Evolutionary conservation across 2,329 filamentous ascomycete species (phyloP), one percentile per base, ranked within the genome.

Genomic region (Colletotrichum orbiculare): DNA sequence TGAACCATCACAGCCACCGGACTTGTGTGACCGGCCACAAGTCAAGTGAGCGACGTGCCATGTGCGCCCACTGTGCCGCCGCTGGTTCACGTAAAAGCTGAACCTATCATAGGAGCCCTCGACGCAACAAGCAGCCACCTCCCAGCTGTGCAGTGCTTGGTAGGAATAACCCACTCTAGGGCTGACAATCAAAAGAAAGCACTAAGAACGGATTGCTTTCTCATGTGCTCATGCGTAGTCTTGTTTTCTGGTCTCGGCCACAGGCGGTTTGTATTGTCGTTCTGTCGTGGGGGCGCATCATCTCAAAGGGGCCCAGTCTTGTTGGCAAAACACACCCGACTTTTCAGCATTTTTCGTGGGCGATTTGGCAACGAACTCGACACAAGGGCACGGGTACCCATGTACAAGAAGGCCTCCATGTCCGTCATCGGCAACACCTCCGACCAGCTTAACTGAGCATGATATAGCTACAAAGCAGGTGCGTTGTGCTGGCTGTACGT

Each of bases 41-140:
- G 63, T 71, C 69, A 68, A 75, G 73, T 75, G 72, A 76, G 74
- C 71, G 65, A 66, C 63, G 67, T 64, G 70, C 61, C 69, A 72
- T 73, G 73, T 73, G 70, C 43, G 65, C 71, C 60, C 64, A 67
- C 52, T 69, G 66, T 69, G 59, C 42, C 47, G 54, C 68, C 67
- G 63, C 46, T 59, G 54, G 54, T 56, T 37, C 34, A 65, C 48
- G 54, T 41, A 50, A 54, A 54, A 35, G 59, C 67, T 52, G 60
- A 68, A 67, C 69, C 70, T 69, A 67, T 68, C 64, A 64, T 53
- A 56, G 25, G 25, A 13, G 43, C 45, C 35, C 50, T 46, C 48
- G 53, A 41, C 53, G 35, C 54, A 47, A 48, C 41, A 42, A 45
- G 52, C 52, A 60, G 45, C 64, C 60, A 49, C 54, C 64, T 54